Evolutionary conservation across 768 basidiomycete species (phyloP), one percentile per base, ranked within the genome.

Genomic region (Clavaria fumosa): DNA sequence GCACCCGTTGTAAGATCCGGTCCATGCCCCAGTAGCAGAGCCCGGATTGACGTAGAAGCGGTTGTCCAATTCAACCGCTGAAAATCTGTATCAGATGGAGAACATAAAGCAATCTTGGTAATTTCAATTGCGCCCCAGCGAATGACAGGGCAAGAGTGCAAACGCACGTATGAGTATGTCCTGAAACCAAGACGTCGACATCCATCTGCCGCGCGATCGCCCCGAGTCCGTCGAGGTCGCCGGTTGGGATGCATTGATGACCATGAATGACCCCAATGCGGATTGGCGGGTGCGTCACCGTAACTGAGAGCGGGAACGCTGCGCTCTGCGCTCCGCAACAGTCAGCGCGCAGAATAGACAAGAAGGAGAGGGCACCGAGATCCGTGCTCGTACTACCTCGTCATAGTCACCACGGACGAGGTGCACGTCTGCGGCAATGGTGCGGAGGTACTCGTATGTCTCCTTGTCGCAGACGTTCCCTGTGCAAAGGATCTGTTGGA

Each of bases 381-480:
- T n/a, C n/a, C n/a, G n/a, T n/a, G n/a, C n/a, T 2, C 14, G 18
- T 57, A 64, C 43, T 52, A 89, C 88, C 65, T 96, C 91, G 53
- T 99, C 95, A 50, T 86, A 95, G 55, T 97, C 95, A 3, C 95
- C 95, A 47, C 77, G 69, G 2, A 91, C 93, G 30, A 89, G 80
- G 46, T 84, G 70, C 5, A 97, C 84, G 51, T 96, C 95, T 7
- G 84, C 76, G 12, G 85, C 79, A n/a, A 99, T 83, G 10, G 85
- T 89, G 46, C 86, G 69, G 17, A 99, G 67, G 63, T 95, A 97
- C 48, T 96, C 95, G 57, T 83, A 90, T 5, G 95, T 97, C 59
- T 97, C 93, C 50, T 80, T 78, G 62, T 99, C 95, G 56, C 88
- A 91, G 17, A 96, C 80, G 54, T 97, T 97, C 33, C 95, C 95